These are phyloP conservation scores for Cylindrotheca closterium DNA, from an alignment of 108 stramenopile genomes.

Conservation along the genomic window DNA sequence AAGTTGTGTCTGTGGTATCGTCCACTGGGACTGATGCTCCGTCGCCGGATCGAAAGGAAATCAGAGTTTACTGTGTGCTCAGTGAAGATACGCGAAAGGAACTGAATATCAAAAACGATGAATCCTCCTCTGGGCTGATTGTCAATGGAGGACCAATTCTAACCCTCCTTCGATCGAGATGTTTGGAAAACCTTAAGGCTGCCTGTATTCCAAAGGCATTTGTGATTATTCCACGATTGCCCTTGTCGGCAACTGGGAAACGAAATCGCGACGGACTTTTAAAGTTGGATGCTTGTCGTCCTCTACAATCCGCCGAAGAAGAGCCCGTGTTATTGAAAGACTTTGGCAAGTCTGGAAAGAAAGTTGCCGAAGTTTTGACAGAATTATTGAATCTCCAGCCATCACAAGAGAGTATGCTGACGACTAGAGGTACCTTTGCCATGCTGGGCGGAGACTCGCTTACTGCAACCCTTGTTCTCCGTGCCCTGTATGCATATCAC, in stretches of 20 bases:
- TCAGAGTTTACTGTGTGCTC: conserved; percentile 70
- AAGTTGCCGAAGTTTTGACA: conserved; percentile 52
- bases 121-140: conserved; percentile 41
- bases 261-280: conserved; percentile 51
- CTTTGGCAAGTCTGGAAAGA: conserved; percentile 48
- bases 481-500: conserved; percentile 75
- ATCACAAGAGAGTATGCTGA: conserved; percentile 57
- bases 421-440: conserved; percentile 60
- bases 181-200: conserved; percentile 41
- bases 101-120: conserved; percentile 24
- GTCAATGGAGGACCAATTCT: conserved; percentile 52
- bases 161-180: conserved; percentile 47
- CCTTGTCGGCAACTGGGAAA: conserved; percentile 82
- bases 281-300: conserved; percentile 13
- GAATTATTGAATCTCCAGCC: conserved; percentile 74
- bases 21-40: conserved; percentile 1
- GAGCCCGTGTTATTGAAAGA: conserved; percentile 25
- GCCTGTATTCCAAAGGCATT: conserved; percentile 68
- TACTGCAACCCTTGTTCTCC: conserved; percentile 68
- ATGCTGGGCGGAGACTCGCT: conserved; percentile 84
- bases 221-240: conserved; percentile 60
- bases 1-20: not conserved
- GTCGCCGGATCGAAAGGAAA: conserved; percentile 26
- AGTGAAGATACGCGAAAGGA: conserved; percentile 40
- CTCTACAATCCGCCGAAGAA: not conserved